Evolutionary conservation across 176 grass and related monocot species (phyloP).

Genomic region (Pharus latifolius): DNA sequence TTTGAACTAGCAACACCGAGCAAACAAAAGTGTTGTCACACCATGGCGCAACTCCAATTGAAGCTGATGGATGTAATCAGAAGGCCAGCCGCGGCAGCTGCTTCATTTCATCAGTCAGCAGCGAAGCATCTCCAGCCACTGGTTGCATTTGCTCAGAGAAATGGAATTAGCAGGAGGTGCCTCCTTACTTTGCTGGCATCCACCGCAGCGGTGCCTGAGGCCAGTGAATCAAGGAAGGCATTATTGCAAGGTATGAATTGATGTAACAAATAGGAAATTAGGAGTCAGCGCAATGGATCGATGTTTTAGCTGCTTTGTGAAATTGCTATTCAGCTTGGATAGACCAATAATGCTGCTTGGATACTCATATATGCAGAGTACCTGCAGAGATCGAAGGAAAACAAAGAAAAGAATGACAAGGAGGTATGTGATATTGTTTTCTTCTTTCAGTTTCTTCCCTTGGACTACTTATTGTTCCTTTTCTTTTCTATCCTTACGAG

Average conservation of each 20-base stretch:
- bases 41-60: constrained; percentile 1
- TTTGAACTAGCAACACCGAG: background rate
- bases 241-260: constrained; percentile 71
- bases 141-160: constrained; percentile 12
- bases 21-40: background rate
- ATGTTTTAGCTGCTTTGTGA: no score
- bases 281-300: no score
- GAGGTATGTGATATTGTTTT: constrained; percentile 29
- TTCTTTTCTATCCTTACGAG: background rate
- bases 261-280: no score
- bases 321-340: background rate
- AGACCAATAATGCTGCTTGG: background rate
- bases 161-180: constrained; percentile 52
- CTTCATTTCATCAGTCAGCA: constrained; percentile 21
- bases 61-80: constrained; percentile 16
- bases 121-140: constrained; percentile 11
- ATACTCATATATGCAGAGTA: constrained; percentile 33
- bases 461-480: background rate
- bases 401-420: constrained; percentile 86
- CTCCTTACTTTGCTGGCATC: constrained; percentile 51
- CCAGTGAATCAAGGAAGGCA: constrained; percentile 48
- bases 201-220: constrained; percentile 42
- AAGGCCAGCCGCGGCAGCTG: constrained; percentile 10
- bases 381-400: constrained; percentile 70
- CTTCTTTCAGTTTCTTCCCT: background rate